These are phyloP conservation scores for Scheffersomyces spartinae DNA, from an alignment of 805 yeast species.

Conservation along the genomic window DNA sequence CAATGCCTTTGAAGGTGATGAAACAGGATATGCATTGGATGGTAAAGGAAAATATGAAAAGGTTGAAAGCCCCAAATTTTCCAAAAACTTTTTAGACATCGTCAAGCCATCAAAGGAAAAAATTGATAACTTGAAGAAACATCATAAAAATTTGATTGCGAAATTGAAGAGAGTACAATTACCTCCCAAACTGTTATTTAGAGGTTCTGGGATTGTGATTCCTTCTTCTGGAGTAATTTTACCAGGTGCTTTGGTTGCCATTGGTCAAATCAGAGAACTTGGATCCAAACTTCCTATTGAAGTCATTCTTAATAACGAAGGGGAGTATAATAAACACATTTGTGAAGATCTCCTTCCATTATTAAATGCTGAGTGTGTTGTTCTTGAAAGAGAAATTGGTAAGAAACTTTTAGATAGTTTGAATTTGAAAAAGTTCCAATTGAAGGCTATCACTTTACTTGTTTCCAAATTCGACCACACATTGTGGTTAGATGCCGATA, in stretches of 20 bases:
- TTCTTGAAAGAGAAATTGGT: conserved; percentile 16
- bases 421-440: conserved; percentile 13
- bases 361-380: conserved; percentile 16
- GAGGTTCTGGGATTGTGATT: conserved; percentile 26
- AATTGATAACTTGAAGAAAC: conserved; percentile 11
- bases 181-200: conserved; percentile 14
- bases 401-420: conserved; percentile 8
- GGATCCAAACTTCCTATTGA: conserved; percentile 25
- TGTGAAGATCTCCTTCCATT: conserved; percentile 16
- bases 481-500: conserved; percentile 22
- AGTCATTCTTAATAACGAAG: conserved; percentile 14
- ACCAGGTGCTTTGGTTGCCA: conserved; percentile 16
- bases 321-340: conserved; percentile 13
- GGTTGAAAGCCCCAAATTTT: no score
- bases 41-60: no score
- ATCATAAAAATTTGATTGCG: conserved; percentile 16
- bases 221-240: conserved; percentile 16
- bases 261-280: conserved; percentile 18
- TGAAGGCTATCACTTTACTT: conserved; percentile 19
- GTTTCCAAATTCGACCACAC: conserved; percentile 21
- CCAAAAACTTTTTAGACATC: no score
- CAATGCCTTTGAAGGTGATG: no score
- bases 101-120: no score
- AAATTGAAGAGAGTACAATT: conserved; percentile 12
- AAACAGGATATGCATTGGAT: no score